Evolutionary conservation across 1,284 basidiomycete genomes (phyloP), one percentile per base, ranked within the genome.

Genomic region (Ustilago curta): DNA sequence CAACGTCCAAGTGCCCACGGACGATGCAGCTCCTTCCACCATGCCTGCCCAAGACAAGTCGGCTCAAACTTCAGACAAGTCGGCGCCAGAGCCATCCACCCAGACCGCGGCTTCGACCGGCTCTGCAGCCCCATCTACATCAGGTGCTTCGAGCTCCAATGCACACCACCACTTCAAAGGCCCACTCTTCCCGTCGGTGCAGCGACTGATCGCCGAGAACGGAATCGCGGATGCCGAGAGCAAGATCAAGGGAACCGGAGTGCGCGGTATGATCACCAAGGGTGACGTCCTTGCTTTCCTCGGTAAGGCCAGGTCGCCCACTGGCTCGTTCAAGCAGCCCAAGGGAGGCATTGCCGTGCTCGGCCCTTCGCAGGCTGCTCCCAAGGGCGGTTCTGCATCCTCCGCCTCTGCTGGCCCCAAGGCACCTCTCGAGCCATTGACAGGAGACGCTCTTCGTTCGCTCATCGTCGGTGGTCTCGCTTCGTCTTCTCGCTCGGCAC

Each of bases 261-360:
- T 80, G 21, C 71, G 82, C 40, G 86, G 86, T 11, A 83, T 84
- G 66, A 69, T 87, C 39, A 87, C 85, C 27, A 87, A 87, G 72
- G 86, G 86, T 7, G 86, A 87, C 54, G 83, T 87, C 1, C 77
- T 87, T 19, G 82, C 84, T 2, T 78, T 78, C 74, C 73, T 86
- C 12, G 86, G 86, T 31, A 79, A 77, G 59, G 79, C 67, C 23
- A 61, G 70, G 43, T 64, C 54, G 18, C 80, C 82, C 5, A 81
- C 68, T 18, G 83, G 83, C 25, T 76, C 79, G 19, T 77, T 70
- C 67, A 81, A 79, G 65, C 61, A 60, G 47, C 19, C 65, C 25
- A 65, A 67, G 50, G 61, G 67, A 8, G 76, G 78, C n/a, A 74
- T 80, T 25, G 71, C 78, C n/a, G 74, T 75, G 7, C 72, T 76